Percentiles rank a stretch among this genome's conserved stretches.
Conservation (phyloP, 495 filamentous ascomycete species). For the Glutinoglossum americanum region DNA sequence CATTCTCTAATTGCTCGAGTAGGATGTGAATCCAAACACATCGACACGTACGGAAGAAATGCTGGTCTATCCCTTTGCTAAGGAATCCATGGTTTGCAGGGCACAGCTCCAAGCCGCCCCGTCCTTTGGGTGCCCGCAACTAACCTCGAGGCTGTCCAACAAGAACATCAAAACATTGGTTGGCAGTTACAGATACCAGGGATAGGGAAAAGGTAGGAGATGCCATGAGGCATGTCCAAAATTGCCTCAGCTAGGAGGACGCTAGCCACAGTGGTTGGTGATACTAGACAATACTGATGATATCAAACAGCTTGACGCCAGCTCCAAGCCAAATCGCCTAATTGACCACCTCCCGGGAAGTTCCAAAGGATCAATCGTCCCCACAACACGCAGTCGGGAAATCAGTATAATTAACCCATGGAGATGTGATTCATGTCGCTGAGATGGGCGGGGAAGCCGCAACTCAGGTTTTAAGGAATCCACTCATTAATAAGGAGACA, state of each 20-base stretch:
- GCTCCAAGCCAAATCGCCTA: not conserved
- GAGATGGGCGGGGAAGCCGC: conserved; percentile 10
- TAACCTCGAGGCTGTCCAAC: not conserved
- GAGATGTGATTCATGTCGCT: conserved; percentile 5
- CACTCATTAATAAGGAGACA: conserved; percentile 6
- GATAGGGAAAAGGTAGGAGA: not conserved
- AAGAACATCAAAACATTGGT: not conserved
- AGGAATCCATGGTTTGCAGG: no score
- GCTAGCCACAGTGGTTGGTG: not conserved
- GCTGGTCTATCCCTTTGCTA: no score
- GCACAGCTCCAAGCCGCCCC: not conserved
- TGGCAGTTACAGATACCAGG: not conserved
- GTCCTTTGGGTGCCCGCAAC: not conserved
- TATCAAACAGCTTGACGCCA: not conserved
- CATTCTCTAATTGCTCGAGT: no score
- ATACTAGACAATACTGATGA: conserved; percentile 3
- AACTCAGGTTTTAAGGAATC: conserved; percentile 12
- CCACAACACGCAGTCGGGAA: conserved; percentile 8
- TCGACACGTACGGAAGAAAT: no score
- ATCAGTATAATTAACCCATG: not conserved
- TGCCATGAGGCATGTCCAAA: not conserved
- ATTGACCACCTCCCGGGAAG: conserved; percentile 5
- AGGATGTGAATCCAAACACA: no score
- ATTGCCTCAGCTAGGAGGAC: not conserved
- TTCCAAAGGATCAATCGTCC: conserved; percentile 6